Conservation (phyloP, 768 basidiomycete species). For the Neoboletus subvelutipes region DNA sequence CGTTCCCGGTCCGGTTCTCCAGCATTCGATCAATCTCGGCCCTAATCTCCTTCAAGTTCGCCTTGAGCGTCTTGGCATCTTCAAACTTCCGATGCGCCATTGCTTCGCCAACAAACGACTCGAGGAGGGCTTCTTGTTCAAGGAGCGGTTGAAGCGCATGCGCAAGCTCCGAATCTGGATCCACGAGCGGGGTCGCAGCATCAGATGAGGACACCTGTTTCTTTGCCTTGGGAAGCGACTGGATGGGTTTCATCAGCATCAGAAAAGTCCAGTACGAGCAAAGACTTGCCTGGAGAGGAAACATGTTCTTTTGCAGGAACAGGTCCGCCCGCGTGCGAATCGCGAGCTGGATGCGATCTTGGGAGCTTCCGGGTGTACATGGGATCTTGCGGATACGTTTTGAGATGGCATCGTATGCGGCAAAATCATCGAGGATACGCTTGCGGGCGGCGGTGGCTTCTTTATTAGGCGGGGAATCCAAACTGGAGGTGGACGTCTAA, state of each 20-base stretch:
- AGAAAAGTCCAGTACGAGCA: not conserved
- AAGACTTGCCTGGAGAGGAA: constrained; percentile 40
- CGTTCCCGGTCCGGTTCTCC: constrained; percentile 28
- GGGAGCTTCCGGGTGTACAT: constrained; percentile 64
- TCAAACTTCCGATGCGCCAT: constrained; percentile 91
- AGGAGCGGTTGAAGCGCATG: constrained; percentile 80
- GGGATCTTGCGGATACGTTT: constrained; percentile 81
- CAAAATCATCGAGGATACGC: constrained; percentile 78
- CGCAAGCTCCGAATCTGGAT: constrained; percentile 70
- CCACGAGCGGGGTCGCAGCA: constrained; percentile 37
- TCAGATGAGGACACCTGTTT: constrained; percentile 22
- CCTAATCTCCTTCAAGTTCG: constrained; percentile 79
- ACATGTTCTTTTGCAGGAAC: constrained; percentile 91
- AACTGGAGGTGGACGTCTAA: constrained; percentile 18
- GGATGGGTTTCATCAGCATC: not conserved
- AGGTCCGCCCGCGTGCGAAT: constrained; percentile 72
- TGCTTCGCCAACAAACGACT: constrained; percentile 89
- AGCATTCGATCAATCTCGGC: constrained; percentile 76
- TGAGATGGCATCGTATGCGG: constrained; percentile 84
- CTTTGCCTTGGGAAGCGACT: constrained; percentile 52
- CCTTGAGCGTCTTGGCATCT: constrained; percentile 83
- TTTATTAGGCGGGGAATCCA: constrained; percentile 55
- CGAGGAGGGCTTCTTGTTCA: constrained; percentile 91
- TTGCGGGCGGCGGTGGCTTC: constrained; percentile 75
- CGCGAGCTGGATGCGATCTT: constrained; percentile 82